These are phyloP conservation scores for Beauveria asiatica DNA, from an alignment of 2,329 filamentous ascomycete species.

Conservation along the genomic window DNA sequence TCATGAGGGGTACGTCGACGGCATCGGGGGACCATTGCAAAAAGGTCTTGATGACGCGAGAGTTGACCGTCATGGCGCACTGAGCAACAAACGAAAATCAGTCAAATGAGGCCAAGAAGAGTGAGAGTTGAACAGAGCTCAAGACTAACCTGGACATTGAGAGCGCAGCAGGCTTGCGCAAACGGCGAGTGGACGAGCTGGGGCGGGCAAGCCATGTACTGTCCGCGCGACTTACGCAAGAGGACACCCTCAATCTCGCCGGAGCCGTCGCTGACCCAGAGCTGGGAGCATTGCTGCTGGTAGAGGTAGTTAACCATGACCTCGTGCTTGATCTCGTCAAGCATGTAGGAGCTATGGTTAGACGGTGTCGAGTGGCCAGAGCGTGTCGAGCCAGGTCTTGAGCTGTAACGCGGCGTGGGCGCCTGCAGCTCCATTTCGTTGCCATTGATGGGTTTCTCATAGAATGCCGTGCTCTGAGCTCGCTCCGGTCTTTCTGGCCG, in stretches of 20 bases:
- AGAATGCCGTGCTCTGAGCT: conserved; percentile 20
- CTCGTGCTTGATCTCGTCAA: conserved; percentile 70
- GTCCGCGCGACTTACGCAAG: conserved; percentile 56
- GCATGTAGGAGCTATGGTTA: conserved; percentile 42
- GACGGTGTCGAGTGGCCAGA: conserved; percentile 35
- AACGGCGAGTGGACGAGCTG: conserved; percentile 54
- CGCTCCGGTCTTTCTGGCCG: conserved; percentile 15
- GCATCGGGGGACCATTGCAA: conserved; percentile 64
- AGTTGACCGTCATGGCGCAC: conserved; percentile 76
- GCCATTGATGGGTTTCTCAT: conserved; percentile 30
- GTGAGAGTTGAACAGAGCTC: neutral
- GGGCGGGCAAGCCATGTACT: conserved; percentile 66
- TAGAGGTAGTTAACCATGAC: conserved; percentile 79
- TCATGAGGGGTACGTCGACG: conserved; percentile 65
- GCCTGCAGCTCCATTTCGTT: conserved; percentile 42
- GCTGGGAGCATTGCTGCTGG: conserved; percentile 65
- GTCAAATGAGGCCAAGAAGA: neutral
- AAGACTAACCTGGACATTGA: conserved; percentile 58
- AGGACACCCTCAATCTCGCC: conserved; percentile 65
- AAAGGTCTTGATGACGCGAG: conserved; percentile 70
- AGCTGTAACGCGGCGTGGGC: conserved; percentile 39
- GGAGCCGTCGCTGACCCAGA: conserved; percentile 64
- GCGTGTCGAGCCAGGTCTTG: conserved; percentile 41
- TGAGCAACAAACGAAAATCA: conserved; percentile 21
- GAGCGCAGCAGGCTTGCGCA: conserved; percentile 53